Percentiles rank a stretch among this genome's conserved stretches.
Evolutionary conservation across 2,329 filamentous ascomycete genomes (phyloP).

Genomic region (Fusarium coffeatum): DNA sequence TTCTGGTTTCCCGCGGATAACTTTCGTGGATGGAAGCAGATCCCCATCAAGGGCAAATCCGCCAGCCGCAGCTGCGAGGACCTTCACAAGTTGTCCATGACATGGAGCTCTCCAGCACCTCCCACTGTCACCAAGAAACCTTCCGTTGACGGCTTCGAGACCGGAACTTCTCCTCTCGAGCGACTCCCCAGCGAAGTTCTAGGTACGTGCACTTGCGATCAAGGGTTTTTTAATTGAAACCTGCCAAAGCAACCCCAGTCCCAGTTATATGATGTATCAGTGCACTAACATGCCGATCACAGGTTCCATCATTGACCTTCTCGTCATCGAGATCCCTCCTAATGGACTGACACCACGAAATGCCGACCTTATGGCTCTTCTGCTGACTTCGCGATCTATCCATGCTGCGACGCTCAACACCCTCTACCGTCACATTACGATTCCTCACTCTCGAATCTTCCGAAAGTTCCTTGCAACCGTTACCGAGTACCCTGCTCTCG

Average conservation of each 20-base stretch:
- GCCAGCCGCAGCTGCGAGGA: constrained; percentile 72
- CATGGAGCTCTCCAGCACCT: constrained; percentile 61
- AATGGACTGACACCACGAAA: constrained; percentile 82
- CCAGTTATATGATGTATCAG: constrained; percentile 25
- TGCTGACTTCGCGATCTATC: constrained; percentile 79
- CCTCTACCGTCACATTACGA: constrained; percentile 82
- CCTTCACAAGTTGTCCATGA: constrained; percentile 65
- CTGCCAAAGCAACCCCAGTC: constrained; percentile 12
- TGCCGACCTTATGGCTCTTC: constrained; percentile 79
- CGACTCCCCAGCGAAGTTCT: constrained; percentile 76
- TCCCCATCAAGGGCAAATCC: constrained; percentile 67
- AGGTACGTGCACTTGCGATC: constrained; percentile 61
- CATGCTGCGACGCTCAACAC: constrained; percentile 79
- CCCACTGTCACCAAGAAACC: constrained; percentile 47
- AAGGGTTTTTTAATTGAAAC: constrained; percentile 9
- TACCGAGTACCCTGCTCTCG: constrained; percentile 72
- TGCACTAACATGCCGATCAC: constrained; percentile 39
- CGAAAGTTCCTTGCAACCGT: constrained; percentile 82
- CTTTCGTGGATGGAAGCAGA: constrained; percentile 73
- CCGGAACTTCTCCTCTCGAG: constrained; percentile 71
- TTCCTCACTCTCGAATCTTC: constrained; percentile 86
- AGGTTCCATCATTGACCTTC: constrained; percentile 80
- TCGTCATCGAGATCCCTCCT: constrained; percentile 77
- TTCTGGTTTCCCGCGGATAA: constrained; percentile 68
- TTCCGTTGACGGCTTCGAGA: constrained; percentile 45